phyloP scores from a whole-genome alignment of 2,329 filamentous ascomycete species.

The Aspergillus persii region DNA sequence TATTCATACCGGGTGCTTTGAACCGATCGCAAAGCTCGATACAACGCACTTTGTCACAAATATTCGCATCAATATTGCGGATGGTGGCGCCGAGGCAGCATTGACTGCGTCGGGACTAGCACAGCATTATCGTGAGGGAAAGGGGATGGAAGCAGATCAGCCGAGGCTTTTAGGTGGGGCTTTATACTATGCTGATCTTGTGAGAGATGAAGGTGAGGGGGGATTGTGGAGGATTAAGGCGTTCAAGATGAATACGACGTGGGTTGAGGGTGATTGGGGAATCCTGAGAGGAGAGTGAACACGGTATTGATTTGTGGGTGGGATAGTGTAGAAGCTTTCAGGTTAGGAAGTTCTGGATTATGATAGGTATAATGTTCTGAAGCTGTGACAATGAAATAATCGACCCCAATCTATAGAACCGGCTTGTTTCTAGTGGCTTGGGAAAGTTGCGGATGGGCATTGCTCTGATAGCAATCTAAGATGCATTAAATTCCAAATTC shows the following conservation, averaged over 20 bases:
- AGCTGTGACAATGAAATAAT: too few relatives aligned
- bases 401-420: too few relatives aligned
- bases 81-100: constrained; percentile 10
- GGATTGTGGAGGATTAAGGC: constrained; percentile 37
- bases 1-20: constrained; percentile 20
- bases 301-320: too few relatives aligned
- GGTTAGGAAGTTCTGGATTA: too few relatives aligned
- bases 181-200: constrained; percentile 30
- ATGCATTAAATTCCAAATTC: neutral
- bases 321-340: too few relatives aligned
- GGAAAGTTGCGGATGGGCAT: too few relatives aligned
- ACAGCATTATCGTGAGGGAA: constrained; percentile 21
- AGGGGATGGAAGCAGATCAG: constrained; percentile 24
- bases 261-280: constrained; percentile 24
- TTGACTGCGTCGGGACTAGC: constrained; percentile 19
- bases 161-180: constrained; percentile 24
- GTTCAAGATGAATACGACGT: constrained; percentile 29
- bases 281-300: neutral
- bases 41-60: constrained; percentile 27
- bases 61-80: constrained; percentile 19
- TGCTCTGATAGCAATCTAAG: too few relatives aligned
- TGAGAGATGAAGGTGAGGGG: constrained; percentile 26
- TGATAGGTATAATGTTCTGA: too few relatives aligned
- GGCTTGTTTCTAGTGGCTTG: too few relatives aligned
- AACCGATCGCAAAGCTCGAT: constrained; percentile 25